These are phyloP conservation scores for Niebla homalea DNA, from an alignment of 495 filamentous ascomycete genomes.

Conservation along the genomic window DNA sequence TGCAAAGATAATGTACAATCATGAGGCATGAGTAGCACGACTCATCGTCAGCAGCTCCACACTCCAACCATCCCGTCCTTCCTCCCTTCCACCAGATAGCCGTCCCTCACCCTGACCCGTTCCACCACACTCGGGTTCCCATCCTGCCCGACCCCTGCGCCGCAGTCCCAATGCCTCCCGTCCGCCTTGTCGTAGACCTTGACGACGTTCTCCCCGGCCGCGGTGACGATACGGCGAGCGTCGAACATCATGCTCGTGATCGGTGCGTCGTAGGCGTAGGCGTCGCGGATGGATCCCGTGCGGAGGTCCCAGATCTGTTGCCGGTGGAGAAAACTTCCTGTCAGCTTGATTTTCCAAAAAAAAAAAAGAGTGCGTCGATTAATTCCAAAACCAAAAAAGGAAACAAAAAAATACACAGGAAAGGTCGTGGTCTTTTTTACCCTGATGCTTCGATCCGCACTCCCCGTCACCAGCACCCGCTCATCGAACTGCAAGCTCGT, in stretches of 20 bases:
- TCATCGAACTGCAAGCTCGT: slow-evolving; percentile 96
- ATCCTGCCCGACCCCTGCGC: slow-evolving; percentile 57
- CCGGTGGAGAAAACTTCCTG: no score
- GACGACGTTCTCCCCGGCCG: slow-evolving; percentile 80
- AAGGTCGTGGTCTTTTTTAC: slow-evolving; percentile 38
- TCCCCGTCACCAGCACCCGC: slow-evolving; percentile 86
- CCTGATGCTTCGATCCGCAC: slow-evolving; percentile 82
- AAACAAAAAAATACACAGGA: not conserved
- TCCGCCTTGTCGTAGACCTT: slow-evolving; percentile 98
- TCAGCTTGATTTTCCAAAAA: no score
- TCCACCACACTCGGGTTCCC: slow-evolving; percentile 60
- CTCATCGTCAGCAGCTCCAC: slow-evolving; percentile 60
- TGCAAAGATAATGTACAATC: no score
- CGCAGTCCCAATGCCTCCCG: slow-evolving; percentile 93
- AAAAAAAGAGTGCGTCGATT: no score
- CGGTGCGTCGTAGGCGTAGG: slow-evolving; percentile 86
- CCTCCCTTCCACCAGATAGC: slow-evolving; percentile 84
- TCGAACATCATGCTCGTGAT: slow-evolving; percentile 99
- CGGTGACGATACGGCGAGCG: slow-evolving; percentile 74
- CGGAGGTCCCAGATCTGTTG: slow-evolving; percentile 94
- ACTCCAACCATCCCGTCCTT: slow-evolving; percentile 80
- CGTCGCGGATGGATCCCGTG: slow-evolving; percentile 90
- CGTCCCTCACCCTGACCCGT: slow-evolving; percentile 80
- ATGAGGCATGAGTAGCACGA: not conserved
- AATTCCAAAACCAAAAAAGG: slow-evolving; percentile 1